Evolutionary conservation across 768 basidiomycete species (phyloP).

Genomic region (Phylloporus arenicola): DNA sequence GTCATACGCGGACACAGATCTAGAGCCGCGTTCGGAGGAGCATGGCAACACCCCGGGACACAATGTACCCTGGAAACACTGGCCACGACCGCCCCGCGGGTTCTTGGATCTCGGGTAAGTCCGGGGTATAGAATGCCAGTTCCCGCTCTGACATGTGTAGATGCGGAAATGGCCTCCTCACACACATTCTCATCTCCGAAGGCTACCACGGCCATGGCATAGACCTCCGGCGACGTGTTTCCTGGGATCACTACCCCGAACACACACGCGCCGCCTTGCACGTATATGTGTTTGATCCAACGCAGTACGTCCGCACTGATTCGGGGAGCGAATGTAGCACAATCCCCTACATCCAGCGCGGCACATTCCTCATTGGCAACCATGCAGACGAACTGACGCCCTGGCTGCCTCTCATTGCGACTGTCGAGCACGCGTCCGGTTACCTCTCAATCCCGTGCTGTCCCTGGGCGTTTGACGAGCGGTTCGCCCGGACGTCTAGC

Average conservation of each 20-base stretch:
- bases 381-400: slow-evolving; percentile 97
- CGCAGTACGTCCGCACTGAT: slow-evolving; percentile 1
- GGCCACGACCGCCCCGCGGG: slow-evolving; percentile 78
- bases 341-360: slow-evolving; percentile 34
- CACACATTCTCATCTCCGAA: slow-evolving; percentile 78
- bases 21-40: neutral
- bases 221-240: slow-evolving; percentile 78
- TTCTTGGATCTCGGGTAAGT: slow-evolving; percentile 85
- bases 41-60: neutral
- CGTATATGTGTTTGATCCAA: slow-evolving; percentile 69
- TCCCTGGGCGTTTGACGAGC: slow-evolving; percentile 71
- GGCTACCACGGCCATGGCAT: slow-evolving; percentile 83
- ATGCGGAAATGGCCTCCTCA: slow-evolving; percentile 89
- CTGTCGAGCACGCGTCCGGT: slow-evolving; percentile 53
- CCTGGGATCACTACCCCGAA: slow-evolving; percentile 76
- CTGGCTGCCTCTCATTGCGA: slow-evolving; percentile 83
- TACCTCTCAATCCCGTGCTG: slow-evolving; percentile 90
- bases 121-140: neutral
- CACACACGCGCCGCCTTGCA: slow-evolving; percentile 55
- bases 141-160: slow-evolving; percentile 33
- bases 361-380: slow-evolving; percentile 83
- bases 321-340: neutral
- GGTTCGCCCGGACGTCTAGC: slow-evolving; percentile 49
- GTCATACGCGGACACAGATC: slow-evolving; percentile 38
- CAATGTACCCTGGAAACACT: slow-evolving; percentile 53